phyloP scores from a whole-genome alignment of 306 rosid species.

The Cucurbita maxima region DNA sequence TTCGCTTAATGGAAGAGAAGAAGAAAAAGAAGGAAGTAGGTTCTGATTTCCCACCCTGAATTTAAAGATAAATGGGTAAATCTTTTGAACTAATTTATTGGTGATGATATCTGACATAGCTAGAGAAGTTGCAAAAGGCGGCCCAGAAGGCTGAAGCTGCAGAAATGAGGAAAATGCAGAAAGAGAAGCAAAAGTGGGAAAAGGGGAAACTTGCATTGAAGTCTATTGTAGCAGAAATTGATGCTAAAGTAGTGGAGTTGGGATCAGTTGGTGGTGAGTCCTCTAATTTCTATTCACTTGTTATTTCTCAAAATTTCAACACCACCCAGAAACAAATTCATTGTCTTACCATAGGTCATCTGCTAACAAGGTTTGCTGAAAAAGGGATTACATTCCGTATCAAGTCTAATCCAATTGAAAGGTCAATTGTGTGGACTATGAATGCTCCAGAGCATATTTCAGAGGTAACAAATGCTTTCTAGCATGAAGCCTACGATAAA shows the following conservation, averaged over 20 bases:
- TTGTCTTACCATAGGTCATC: slow-evolving; percentile 39
- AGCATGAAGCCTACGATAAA: too few relatives aligned
- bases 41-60: slow-evolving; percentile 9
- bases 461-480: slow-evolving; percentile 32
- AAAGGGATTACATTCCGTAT: slow-evolving; percentile 62
- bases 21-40: slow-evolving; percentile 55
- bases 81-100: slow-evolving; percentile 7
- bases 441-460: slow-evolving; percentile 66
- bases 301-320: neutral
- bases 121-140: slow-evolving; percentile 64
- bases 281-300: neutral
- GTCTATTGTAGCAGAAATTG: slow-evolving; percentile 75
- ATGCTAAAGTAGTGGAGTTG: slow-evolving; percentile 68
- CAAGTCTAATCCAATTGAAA: slow-evolving; percentile 65
- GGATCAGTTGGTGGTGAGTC: slow-evolving; percentile 77
- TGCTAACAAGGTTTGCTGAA: slow-evolving; percentile 80
- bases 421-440: slow-evolving; percentile 86
- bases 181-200: slow-evolving; percentile 79
- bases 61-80: neutral
- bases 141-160: slow-evolving; percentile 83
- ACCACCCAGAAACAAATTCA: neutral
- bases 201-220: slow-evolving; percentile 73
- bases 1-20: slow-evolving; percentile 63
- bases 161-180: slow-evolving; percentile 54
- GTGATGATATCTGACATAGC: slow-evolving; percentile 31